Conservation (phyloP, 768 basidiomycete species). For the Crepidotus variabilis region DNA sequence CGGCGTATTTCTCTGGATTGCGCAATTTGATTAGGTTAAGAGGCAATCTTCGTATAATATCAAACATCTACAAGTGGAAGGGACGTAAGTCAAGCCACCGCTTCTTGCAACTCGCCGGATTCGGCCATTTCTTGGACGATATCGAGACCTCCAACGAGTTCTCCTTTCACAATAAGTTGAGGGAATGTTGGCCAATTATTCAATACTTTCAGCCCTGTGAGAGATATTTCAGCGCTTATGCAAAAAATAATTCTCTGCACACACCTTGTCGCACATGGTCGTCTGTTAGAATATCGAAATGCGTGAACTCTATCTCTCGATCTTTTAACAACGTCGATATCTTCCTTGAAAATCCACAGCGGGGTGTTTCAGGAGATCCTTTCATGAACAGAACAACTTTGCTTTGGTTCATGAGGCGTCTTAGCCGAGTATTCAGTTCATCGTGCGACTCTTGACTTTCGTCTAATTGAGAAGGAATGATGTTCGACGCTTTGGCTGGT, state of each 20-base stretch:
- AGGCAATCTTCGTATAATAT: too few species aligned
- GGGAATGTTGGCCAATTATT: conserved; percentile 93
- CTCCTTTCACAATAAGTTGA: conserved; percentile 83
- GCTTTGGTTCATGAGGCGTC: conserved; percentile 71
- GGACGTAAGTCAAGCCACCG: conserved; percentile 18
- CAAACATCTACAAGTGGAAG: too few species aligned
- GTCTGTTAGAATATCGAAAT: conserved; percentile 83
- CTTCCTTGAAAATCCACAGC: conserved; percentile 83
- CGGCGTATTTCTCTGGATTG: too few species aligned
- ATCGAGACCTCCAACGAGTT: conserved; percentile 94
- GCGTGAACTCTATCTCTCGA: conserved; percentile 59
- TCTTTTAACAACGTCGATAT: conserved; percentile 66
- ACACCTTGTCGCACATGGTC: conserved; percentile 78
- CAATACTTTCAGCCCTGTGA: conserved; percentile 60
- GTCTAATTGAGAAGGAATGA: conserved; percentile 14
- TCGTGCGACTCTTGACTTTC: conserved; percentile 52
- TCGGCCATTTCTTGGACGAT: conserved; percentile 87
- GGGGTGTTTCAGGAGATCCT: conserved; percentile 70
- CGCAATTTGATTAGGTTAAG: too few species aligned
- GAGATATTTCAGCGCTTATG: background rate
- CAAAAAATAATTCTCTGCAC: conserved; percentile 12
- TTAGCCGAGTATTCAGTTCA: conserved; percentile 63
- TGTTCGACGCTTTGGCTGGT: conserved; percentile 28
- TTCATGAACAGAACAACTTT: conserved; percentile 91
- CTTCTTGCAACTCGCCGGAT: conserved; percentile 69